These are phyloP conservation scores for Candida ipomoeae DNA, from an alignment of 805 yeast genomes.

Conservation along the genomic window DNA sequence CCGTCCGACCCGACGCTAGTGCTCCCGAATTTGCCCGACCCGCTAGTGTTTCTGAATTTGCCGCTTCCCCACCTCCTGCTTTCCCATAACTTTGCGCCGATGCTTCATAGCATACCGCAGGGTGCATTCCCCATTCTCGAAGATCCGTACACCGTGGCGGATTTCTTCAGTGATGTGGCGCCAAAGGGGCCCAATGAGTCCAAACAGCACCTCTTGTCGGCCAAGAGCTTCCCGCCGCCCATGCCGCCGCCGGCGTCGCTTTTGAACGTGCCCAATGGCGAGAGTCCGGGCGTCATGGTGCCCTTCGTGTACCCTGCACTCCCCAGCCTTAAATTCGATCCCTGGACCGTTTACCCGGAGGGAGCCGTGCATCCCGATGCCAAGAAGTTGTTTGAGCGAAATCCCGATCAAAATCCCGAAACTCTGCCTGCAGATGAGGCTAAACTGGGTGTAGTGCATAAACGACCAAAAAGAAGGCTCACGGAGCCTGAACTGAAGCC, in stretches of 20 bases:
- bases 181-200: constrained; percentile 12
- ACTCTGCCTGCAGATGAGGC: background rate
- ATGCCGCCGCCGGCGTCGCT: constrained; percentile 26
- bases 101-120: constrained; percentile 35
- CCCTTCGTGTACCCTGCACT: constrained; percentile 44
- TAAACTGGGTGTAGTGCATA: background rate
- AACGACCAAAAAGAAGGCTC: background rate
- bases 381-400: background rate
- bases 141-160: constrained; percentile 25
- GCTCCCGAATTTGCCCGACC: background rate
- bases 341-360: constrained; percentile 8
- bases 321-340: constrained; percentile 23
- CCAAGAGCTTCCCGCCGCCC: constrained; percentile 37
- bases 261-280: background rate
- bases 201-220: constrained; percentile 22
- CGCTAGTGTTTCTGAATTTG: background rate
- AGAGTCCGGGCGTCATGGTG: constrained; percentile 32
- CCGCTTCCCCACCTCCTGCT: constrained; percentile 1
- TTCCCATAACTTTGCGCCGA: constrained; percentile 11
- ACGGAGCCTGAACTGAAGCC: background rate
- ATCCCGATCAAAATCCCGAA: background rate
- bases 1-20: background rate
- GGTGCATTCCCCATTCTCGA: constrained; percentile 33
- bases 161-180: constrained; percentile 35
- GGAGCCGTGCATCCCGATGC: background rate